Percentiles rank a stretch among this genome's conserved stretches.
Conservation (phyloP, 2,329 filamentous ascomycete genomes). For the Nigrospora sphaerica region DNA sequence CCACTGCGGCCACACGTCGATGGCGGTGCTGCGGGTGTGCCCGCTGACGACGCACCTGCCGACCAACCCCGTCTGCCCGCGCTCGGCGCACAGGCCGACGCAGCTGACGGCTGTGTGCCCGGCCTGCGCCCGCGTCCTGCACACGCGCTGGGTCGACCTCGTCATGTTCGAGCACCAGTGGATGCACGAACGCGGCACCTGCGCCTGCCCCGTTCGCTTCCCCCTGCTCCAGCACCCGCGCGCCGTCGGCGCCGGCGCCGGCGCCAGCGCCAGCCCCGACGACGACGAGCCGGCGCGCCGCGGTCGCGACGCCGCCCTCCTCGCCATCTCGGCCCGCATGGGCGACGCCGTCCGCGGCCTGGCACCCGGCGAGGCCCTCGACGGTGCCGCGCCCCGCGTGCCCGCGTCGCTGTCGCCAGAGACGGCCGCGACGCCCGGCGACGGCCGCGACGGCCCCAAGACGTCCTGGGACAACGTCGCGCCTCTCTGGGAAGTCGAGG, state of each 20-base stretch:
- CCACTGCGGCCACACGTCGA: conserved; percentile 38
- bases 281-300: neutral
- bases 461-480: conserved; percentile 5
- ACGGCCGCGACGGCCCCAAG: neutral
- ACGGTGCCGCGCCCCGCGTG: neutral
- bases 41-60: conserved; percentile 31
- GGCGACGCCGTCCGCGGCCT: neutral
- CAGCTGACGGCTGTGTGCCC: conserved; percentile 27
- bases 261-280: neutral
- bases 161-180: conserved; percentile 34
- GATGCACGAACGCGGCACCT: conserved; percentile 36
- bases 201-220: conserved; percentile 29
- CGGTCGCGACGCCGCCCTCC: neutral
- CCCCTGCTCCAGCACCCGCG: conserved; percentile 27
- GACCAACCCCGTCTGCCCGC: conserved; percentile 26
- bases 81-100: conserved; percentile 20
- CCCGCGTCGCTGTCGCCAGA: neutral
- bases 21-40: conserved; percentile 31
- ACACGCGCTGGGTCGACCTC: conserved; percentile 31
- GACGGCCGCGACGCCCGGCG: neutral
- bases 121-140: conserved; percentile 28
- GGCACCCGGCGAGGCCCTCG: neutral
- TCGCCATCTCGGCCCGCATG: neutral
- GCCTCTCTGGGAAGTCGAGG: conserved; percentile 9
- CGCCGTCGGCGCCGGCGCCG: conserved; percentile 11